Evolutionary conservation across 2,329 filamentous ascomycete species (phyloP), one percentile per base, ranked within the genome.

Genomic region (Sarocladium oryzae): DNA sequence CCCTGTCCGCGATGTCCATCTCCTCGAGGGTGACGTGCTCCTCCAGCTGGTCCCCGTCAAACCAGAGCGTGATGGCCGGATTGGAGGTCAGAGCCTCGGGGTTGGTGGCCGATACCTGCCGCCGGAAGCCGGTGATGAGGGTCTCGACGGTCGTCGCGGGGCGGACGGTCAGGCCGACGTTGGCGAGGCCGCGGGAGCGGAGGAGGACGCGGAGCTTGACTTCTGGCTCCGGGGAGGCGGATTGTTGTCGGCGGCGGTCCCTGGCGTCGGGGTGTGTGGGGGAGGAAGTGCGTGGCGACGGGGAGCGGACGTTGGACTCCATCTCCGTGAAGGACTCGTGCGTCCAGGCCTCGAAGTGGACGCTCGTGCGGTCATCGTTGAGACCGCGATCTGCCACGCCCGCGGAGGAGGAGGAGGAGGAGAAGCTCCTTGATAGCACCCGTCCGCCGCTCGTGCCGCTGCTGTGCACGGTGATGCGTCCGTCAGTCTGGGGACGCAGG

Each of bases 321-420:
- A 48, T 48, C 20, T 48, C 26, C 10, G 26, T 9, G 16, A 48
- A 48, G 6, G 43, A 66, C 10, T 86, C 81, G 7, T 81, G 73
- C 0, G 87, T 92, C 78, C 88, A 89, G 6, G 86, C 87, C 64
- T 91, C 84, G 56, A 95, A 76, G 57, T 86, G 78, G n/a, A 95
- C 77, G 50, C 78, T 77, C 11, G 75, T 73, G 21, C 77, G 74
- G 23, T 78, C 75, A 2, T 73, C 66, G 50, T 63, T 57, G 43
- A 78, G 76, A 2, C 77, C 75, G 20, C 26, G 21, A n/a, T 30
- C 28, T 10, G 43, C 20, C n/a, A n/a, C n/a, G n/a, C n/a, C n/a
- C n/a, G n/a, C n/a, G n/a, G n/a, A n/a, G n/a, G n/a, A n/a, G n/a
- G n/a, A n/a, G 5, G 43, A n/a, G 4, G 43, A 32, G 28, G 43